Evolutionary conservation across 2,329 filamentous ascomycete genomes (phyloP), one percentile per base, ranked within the genome.

Genomic region (Colletotrichum agaves): DNA sequence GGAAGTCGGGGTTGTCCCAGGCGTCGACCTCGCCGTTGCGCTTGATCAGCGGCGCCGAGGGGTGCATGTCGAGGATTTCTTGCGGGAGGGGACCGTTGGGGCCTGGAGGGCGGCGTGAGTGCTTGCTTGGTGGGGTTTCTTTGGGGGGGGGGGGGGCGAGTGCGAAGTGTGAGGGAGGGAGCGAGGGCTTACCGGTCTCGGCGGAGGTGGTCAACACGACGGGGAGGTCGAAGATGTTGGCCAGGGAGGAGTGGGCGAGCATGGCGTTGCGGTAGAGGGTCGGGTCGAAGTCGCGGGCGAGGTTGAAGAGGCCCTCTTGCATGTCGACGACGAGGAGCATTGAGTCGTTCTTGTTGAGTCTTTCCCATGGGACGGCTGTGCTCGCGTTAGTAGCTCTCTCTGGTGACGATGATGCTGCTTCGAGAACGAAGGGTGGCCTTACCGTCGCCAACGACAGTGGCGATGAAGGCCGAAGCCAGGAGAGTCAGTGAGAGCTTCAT

Each of bases 21-120:
- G 91, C 91, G 74, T 93, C 87, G 73, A 94, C 90, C 74, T 94
- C 89, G 43, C 91, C 91, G 69, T 90, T 84, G 39, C 91, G 88
- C 72, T 85, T 82, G 74, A 94, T 86, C 11, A 93, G 80, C 0
- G 91, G 87, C 0, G 89, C 87, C 50, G 87, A 79, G 27, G 91
- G 91, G 74, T 92, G 89, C 86, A 90, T 85, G 12, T 88, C 83
- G 5, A 86, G 75, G 69, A 94, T 91, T 73, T 93, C 91, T 72
- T 90, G 87, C 10, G 90, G 88, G 1, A 93, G 80, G 1, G 86
- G 88, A 1, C 91, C 91, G 75, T 93, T 94, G 55, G 91, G 91
- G 4, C 91, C 91, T 78, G 33, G n/a, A 13, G 5, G 63, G 7
- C 2, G 15, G 17, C 62, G 43, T 66, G 55, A 56, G 10, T 63